Base-by-base conservation (phyloP, 139 green algal species). In the Chlamydomonas schloesseri region DNA sequence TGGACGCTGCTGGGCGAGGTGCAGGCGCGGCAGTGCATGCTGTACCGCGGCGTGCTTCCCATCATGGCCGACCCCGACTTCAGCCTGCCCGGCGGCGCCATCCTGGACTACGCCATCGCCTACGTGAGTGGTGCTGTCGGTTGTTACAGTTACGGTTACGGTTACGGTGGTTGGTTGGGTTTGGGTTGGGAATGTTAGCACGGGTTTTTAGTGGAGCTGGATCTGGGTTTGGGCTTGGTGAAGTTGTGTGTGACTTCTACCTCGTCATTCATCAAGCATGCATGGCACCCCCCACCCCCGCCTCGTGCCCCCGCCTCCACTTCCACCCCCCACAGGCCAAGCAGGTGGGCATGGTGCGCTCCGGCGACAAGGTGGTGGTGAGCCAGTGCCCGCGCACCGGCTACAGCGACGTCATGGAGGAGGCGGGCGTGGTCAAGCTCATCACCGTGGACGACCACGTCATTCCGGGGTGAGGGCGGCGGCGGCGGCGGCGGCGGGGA, bases 401-500 rank as follows among this genome's bases (percentile, higher is more conserved):
- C 46, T 89, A 89, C 71, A 71, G 58, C 21, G 83, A 92, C 15
- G 80, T 87, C 47, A 93, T 93, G 84, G 65, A 83, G 42, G 91
- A 94, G 89, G 91, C 87, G 23, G 91, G 89, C 21, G 87, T 91
- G 37, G 91, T 94, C n/a, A 92, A 94, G 87, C 88, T 93, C n/a
- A 71, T 93, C 29, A 92, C 89, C 13, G 88, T 91, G 31, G 88
- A 87, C 67, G 81, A 84, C 64, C 57, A 86, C 82, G 47, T 33
- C 69, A 29, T 53, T 10, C 42, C 33, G 34, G 26, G 24, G 50
- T 75, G 78, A 33, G 33, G 15, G 2, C 5, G n/a, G n/a, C 1
- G 14, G 15, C 8, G n/a, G n/a, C 46, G 65, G 31, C 6, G 24
- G n/a, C 8, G 9, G 31, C 8, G 9, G 14, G n/a, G 65, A 29